Base-by-base conservation (phyloP, 257 asterid species). In the Solanum peruvianum region DNA sequence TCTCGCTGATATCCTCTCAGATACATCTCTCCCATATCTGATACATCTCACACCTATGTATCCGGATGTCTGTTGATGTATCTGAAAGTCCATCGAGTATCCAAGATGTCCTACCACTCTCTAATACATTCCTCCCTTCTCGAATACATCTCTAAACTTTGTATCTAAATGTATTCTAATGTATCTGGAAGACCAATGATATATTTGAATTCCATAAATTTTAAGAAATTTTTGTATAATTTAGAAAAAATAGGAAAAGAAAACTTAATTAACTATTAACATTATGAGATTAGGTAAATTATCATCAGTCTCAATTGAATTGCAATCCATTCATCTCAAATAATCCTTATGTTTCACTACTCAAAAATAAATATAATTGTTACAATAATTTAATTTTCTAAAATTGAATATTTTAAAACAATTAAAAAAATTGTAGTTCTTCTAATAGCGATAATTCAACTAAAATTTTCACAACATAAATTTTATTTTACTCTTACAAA, bases 201-300 rank as follows among this genome's bases (percentile, higher is more conserved):
- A 11, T 56, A 56, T 56, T n/a, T 7, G 0, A 56, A 56, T 20
- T 58, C 5, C 6, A 58, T 58, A 58, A 20, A 58, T 58, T 58
- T 58, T 20, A 20, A 58, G 5, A 5, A 3, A 20, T 20, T 20
- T 56, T 56, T 56, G n/a, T n/a, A 7, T 18, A 56, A 7, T 18
- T 56, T 56, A 0, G 1, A 56, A 56, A 52, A 18, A 7, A 18
- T 0, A 52, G 18, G 1, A 52, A 29, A 29, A 0, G 18, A 18
- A 18, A 18, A 56, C 1, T 0, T 20, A 58, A 20, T 58, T 0
- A 20, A 16, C 25, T 58, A 11, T 7, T 58, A 58, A 7, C 66
- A 7, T 11, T 58, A 1, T 58, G 12, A 58, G 12, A 20, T 58
- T 58, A 58, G 2, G 11, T 58, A 58, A 58, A 20, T n/a, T 42